Percentiles rank a stretch among this genome's conserved stretches.
Conservation (phyloP, 495 filamentous ascomycete genomes). For the Chaetomium tenue region DNA sequence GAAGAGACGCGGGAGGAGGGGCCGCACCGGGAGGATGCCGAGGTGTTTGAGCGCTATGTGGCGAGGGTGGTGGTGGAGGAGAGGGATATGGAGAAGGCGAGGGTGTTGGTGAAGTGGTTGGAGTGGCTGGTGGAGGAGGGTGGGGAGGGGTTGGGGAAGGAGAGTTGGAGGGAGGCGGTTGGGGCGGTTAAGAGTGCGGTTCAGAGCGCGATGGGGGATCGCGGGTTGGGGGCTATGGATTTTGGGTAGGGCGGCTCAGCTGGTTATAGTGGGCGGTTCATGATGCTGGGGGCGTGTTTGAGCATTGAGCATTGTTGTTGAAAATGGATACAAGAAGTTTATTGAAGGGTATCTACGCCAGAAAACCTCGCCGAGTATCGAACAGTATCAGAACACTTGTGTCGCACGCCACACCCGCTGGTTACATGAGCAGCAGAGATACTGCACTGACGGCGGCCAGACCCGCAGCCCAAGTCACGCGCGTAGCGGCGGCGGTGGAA, state of each 20-base stretch:
- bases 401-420: background rate
- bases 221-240: constrained; percentile 64
- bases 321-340: background rate
- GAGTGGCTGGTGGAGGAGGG: constrained; percentile 64
- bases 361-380: background rate
- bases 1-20: constrained; percentile 62
- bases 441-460: constrained; percentile 4
- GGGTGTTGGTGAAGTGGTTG: constrained; percentile 60
- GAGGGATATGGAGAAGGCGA: constrained; percentile 59
- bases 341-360: constrained; percentile 13
- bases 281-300: background rate
- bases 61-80: constrained; percentile 67
- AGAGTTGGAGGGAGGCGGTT: constrained; percentile 51
- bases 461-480: constrained; percentile 6
- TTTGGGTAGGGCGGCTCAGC: constrained; percentile 36
- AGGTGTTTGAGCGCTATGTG: constrained; percentile 66
- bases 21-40: constrained; percentile 75
- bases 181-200: constrained; percentile 56
- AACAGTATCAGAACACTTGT: constrained; percentile 8
- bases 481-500: constrained; percentile 7
- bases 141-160: constrained; percentile 31
- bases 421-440: background rate
- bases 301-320: background rate
- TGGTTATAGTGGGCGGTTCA: too few species aligned
- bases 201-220: constrained; percentile 56